Evolutionary conservation across 441 rosid genomes (phyloP).

Genomic region (Metrosideros polymorpha): DNA sequence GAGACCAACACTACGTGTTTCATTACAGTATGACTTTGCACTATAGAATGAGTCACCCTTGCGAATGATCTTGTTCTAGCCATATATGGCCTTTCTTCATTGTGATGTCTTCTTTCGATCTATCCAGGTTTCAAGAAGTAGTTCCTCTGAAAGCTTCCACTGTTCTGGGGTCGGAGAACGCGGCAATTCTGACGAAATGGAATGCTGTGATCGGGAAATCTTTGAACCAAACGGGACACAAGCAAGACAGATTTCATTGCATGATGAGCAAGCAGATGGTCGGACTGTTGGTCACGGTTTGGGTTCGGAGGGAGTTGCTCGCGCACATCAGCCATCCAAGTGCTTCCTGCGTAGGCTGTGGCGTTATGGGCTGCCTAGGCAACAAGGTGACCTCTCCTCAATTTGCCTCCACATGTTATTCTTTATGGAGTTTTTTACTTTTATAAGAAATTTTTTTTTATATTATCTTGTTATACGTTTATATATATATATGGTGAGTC

Average conservation of each 20-base stretch:
- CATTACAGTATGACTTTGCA: background rate
- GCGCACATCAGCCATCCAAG: slow-evolving; percentile 38
- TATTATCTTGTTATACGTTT: background rate
- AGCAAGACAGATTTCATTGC: slow-evolving; percentile 14
- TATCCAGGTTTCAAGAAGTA: slow-evolving; percentile 68
- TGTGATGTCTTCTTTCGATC: background rate
- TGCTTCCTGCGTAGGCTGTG: slow-evolving; percentile 80
- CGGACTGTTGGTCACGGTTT: slow-evolving; percentile 61
- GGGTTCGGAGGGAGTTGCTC: slow-evolving; percentile 47
- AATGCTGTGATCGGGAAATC: slow-evolving; percentile 40
- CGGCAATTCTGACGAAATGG: slow-evolving; percentile 46
- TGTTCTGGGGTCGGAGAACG: slow-evolving; percentile 56
- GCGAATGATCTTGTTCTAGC: background rate
- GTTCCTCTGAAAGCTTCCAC: slow-evolving; percentile 67
- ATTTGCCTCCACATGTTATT: background rate
- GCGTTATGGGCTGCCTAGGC: slow-evolving; percentile 80
- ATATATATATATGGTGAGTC: background rate
- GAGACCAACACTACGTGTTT: background rate
- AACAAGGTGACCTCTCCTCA: slow-evolving; percentile 47
- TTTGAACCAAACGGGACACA: slow-evolving; percentile 12
- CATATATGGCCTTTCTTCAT: background rate
- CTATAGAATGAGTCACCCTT: background rate
- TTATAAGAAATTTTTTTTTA: background rate
- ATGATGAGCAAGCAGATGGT: slow-evolving; percentile 77
- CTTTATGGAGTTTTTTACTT: background rate